These are phyloP conservation scores for Hypoxylon sp. DNA, from an alignment of 2,329 filamentous ascomycete species.

Conservation along the genomic window DNA sequence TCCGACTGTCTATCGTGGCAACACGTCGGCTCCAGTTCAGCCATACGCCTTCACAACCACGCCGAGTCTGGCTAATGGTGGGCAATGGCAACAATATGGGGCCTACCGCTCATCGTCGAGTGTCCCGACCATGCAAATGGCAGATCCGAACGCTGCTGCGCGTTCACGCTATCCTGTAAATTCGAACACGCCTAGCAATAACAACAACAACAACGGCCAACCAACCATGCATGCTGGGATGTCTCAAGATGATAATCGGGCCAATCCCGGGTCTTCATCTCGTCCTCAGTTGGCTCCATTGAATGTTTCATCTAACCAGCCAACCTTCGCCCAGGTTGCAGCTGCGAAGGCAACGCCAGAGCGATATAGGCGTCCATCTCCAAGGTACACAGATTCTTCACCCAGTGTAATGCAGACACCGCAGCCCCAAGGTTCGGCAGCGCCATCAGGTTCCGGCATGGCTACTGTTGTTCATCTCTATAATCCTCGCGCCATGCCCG, in stretches of 20 bases:
- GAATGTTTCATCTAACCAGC: constrained; percentile 60
- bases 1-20: constrained; percentile 68
- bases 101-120: constrained; percentile 64
- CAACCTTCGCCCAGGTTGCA: constrained; percentile 70
- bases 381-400: constrained; percentile 69
- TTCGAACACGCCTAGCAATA: constrained; percentile 23
- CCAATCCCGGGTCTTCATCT: constrained; percentile 57
- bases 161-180: constrained; percentile 39
- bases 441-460: constrained; percentile 68
- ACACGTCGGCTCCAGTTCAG: constrained; percentile 73
- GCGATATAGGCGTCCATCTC: constrained; percentile 80
- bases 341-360: constrained; percentile 81
- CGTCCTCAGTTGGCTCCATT: constrained; percentile 61
- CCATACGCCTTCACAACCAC: constrained; percentile 83
- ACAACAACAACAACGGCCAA: constrained; percentile 17
- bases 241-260: constrained; percentile 68
- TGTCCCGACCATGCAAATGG: constrained; percentile 59
- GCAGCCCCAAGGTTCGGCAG: constrained; percentile 57
- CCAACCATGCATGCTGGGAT: constrained; percentile 57
- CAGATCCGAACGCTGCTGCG: constrained; percentile 55
- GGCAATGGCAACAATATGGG: constrained; percentile 67
- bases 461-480: constrained; percentile 70
- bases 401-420: constrained; percentile 51
- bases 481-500: constrained; percentile 60
- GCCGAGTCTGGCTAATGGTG: constrained; percentile 72